These are phyloP conservation scores for Chaetothyriales sp. DNA, from an alignment of 2,329 filamentous ascomycete species.

Conservation along the genomic window DNA sequence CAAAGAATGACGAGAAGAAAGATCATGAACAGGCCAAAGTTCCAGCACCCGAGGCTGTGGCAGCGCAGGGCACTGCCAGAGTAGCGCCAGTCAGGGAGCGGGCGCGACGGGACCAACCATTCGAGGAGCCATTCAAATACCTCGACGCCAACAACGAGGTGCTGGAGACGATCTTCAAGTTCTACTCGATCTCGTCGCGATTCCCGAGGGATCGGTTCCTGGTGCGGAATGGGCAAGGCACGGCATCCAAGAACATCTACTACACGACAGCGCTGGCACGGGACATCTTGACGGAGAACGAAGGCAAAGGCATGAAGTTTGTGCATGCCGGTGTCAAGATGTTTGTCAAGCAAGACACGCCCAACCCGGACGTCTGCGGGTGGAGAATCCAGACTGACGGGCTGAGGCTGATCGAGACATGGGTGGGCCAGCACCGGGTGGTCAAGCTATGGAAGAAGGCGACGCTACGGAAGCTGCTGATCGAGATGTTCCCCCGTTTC, in stretches of 20 bases:
- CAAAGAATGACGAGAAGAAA: background rate
- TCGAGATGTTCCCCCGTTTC: constrained; percentile 94
- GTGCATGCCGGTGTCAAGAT: constrained; percentile 96
- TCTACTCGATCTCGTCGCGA: constrained; percentile 68
- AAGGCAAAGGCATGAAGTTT: constrained; percentile 83
- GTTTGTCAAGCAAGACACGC: constrained; percentile 95
- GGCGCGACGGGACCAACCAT: constrained; percentile 29
- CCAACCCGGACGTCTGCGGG: constrained; percentile 68
- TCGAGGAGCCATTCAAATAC: constrained; percentile 93
- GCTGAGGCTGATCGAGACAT: constrained; percentile 76
- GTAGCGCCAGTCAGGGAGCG: background rate
- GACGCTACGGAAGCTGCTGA: constrained; percentile 66
- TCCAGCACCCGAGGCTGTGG: background rate
- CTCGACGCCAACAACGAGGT: constrained; percentile 59
- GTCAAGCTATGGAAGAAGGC: constrained; percentile 60
- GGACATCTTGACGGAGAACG: constrained; percentile 73
- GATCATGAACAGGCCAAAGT: background rate
- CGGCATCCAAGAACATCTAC: constrained; percentile 88
- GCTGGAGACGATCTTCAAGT: constrained; percentile 59
- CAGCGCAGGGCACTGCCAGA: background rate
- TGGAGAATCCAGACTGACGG: constrained; percentile 96
- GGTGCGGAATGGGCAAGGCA: constrained; percentile 81
- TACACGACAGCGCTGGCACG: constrained; percentile 77
- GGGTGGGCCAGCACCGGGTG: constrained; percentile 64
- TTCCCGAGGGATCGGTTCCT: constrained; percentile 89